Evolutionary conservation across 2,329 filamentous ascomycete genomes (phyloP).

Genomic region (Myrmaecium sp.): DNA sequence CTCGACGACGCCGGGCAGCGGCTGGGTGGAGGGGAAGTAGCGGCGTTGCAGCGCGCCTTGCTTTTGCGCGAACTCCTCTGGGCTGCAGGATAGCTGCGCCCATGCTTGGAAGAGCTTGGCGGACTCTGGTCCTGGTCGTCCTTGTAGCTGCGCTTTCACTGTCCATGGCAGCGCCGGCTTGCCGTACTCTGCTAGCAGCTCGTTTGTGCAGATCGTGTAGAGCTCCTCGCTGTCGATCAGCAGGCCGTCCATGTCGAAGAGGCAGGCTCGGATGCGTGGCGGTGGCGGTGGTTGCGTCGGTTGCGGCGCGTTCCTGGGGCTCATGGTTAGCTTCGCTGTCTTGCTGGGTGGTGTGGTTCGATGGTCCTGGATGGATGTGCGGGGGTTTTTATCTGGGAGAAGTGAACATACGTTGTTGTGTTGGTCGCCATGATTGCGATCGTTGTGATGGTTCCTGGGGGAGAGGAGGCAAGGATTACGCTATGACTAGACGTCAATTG

Average conservation of each 20-base stretch:
- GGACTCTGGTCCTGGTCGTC: conserved; percentile 42
- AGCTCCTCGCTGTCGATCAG: conserved; percentile 85
- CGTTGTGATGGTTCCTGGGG: too few relatives aligned
- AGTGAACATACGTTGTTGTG: too few relatives aligned
- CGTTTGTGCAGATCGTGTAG: conserved; percentile 73
- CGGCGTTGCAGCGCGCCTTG: conserved; percentile 47
- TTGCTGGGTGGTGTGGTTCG: too few relatives aligned
- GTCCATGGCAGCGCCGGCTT: conserved; percentile 71
- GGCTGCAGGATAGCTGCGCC: conserved; percentile 66
- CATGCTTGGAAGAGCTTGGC: conserved; percentile 55
- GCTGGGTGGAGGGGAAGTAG: conserved; percentile 56
- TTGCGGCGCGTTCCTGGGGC: too few relatives aligned
- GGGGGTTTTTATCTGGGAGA: too few relatives aligned
- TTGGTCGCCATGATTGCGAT: too few relatives aligned
- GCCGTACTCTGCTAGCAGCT: conserved; percentile 58
- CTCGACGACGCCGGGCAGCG: conserved; percentile 59
- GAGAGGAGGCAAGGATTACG: too few relatives aligned
- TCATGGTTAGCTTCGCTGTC: too few relatives aligned
- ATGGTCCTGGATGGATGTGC: too few relatives aligned
- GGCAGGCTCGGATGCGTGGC: conserved; percentile 73
- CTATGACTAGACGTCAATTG: too few relatives aligned
- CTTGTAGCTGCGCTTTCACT: conserved; percentile 78
- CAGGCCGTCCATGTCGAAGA: conserved; percentile 98
- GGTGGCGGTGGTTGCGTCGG: too few relatives aligned
- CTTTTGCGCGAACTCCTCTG: conserved; percentile 47